Percentiles rank a stretch among this genome's conserved stretches.
These are phyloP conservation scores for Erysimum cheiri DNA, from an alignment of 441 rosid species.

Conservation along the genomic window DNA sequence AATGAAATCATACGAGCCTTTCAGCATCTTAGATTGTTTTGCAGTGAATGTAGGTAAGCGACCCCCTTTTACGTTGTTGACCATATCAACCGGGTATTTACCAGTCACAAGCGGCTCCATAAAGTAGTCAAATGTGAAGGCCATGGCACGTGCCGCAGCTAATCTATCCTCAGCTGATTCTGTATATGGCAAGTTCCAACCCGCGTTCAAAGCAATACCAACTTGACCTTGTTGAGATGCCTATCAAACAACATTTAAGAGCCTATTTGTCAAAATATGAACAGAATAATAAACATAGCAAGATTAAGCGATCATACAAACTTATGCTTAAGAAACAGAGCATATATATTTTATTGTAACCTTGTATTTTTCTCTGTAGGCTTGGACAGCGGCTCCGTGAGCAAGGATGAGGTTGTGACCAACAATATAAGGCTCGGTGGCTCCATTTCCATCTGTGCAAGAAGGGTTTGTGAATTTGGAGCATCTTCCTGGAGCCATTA, in stretches of 20 bases:
- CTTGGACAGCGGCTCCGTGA: conserved; percentile 65
- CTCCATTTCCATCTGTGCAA: conserved; percentile 67
- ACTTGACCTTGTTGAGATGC: conserved; percentile 49
- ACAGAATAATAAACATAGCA: not conserved
- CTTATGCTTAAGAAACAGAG: conserved; percentile 18
- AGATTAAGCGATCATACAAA: not conserved
- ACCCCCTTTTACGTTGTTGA: conserved; percentile 33
- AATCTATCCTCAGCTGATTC: conserved; percentile 32
- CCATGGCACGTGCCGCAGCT: conserved; percentile 48
- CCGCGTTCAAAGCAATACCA: conserved; percentile 46
- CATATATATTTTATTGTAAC: conserved; percentile 30
- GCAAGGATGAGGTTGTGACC: conserved; percentile 71
- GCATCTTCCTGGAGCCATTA: conserved; percentile 61
- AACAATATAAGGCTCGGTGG: conserved; percentile 69
- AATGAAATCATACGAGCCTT: conserved; percentile 43
- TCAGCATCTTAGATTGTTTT: conserved; percentile 44
- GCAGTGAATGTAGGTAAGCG: conserved; percentile 52
- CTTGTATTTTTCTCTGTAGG: conserved; percentile 61
- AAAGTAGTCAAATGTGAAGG: conserved; percentile 51
- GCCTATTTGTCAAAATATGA: not conserved
- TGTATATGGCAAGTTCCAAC: conserved; percentile 45
- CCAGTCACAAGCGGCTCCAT: conserved; percentile 52
- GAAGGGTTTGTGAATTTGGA: conserved; percentile 55
- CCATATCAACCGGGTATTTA: conserved; percentile 50
- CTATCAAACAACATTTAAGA: conserved; percentile 30